Evolutionary conservation across 1,139 yeast genomes (phyloP).

Genomic region (Geotrichum phurueaensis): DNA sequence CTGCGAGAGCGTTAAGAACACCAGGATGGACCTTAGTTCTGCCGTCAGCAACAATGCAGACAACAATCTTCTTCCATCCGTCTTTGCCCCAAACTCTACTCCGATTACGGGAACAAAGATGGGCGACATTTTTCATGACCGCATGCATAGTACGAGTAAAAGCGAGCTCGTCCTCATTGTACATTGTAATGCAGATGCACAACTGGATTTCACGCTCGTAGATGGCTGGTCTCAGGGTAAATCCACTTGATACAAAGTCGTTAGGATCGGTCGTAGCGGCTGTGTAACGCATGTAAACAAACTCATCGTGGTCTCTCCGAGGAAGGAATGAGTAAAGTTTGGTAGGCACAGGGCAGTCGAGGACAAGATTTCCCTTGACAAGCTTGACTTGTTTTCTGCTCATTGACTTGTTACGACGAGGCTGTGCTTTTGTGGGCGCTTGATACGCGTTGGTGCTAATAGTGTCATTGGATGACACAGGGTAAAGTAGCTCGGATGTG

Average conservation of each 20-base stretch:
- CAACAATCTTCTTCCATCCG: slow-evolving; percentile 93
- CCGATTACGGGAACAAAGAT: slow-evolving; percentile 72
- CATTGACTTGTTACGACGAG: slow-evolving; percentile 56
- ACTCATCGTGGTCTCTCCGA: slow-evolving; percentile 82
- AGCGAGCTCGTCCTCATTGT: slow-evolving; percentile 84
- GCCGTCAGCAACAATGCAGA: slow-evolving; percentile 86
- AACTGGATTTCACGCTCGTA: slow-evolving; percentile 84
- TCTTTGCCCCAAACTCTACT: slow-evolving; percentile 91
- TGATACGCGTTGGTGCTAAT: slow-evolving; percentile 27
- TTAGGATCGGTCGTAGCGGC: slow-evolving; percentile 91
- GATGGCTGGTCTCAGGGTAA: slow-evolving; percentile 75
- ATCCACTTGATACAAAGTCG: slow-evolving; percentile 69
- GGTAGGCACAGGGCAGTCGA: slow-evolving; percentile 90
- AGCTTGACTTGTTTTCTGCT: slow-evolving; percentile 58
- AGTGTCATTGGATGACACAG: slow-evolving; percentile 25
- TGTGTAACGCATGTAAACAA: slow-evolving; percentile 91
- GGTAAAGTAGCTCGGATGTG: slow-evolving; percentile 27
- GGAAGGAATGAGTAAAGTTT: slow-evolving; percentile 74
- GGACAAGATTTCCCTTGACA: slow-evolving; percentile 70
- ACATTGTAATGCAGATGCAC: slow-evolving; percentile 89
- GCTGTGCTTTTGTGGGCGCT: slow-evolving; percentile 47
- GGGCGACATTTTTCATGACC: slow-evolving; percentile 85
- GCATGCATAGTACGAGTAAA: slow-evolving; percentile 91
- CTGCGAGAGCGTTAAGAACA: slow-evolving; percentile 78
- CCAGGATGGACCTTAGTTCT: slow-evolving; percentile 79